These are phyloP conservation scores for Sicyos baderoa DNA, from an alignment of 306 rosid species.

Conservation along the genomic window DNA sequence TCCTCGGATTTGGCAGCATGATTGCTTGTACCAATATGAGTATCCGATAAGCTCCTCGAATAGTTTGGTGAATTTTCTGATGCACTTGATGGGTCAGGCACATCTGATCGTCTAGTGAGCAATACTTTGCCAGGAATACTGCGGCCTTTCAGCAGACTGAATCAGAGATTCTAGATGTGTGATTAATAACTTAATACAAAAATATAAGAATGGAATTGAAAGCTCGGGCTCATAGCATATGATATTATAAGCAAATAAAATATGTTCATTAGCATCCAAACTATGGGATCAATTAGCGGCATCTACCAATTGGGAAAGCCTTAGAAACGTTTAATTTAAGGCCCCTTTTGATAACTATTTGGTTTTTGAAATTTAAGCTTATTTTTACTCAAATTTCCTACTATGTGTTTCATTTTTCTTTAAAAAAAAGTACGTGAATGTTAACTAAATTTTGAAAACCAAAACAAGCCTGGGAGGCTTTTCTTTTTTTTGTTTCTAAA, in stretches of 20 bases:
- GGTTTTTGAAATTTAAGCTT: no score
- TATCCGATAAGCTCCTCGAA: constrained; percentile 49
- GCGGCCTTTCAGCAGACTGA: constrained; percentile 88
- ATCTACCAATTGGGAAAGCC: neutral
- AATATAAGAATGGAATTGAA: neutral
- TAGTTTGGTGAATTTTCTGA: constrained; percentile 40
- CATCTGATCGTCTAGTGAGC: constrained; percentile 53
- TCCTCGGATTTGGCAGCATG: constrained; percentile 37
- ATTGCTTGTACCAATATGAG: constrained; percentile 54
- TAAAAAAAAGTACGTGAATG: no score
- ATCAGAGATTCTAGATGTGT: constrained; percentile 4
- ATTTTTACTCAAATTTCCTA: no score
- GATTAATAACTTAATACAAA: neutral
- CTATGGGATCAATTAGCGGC: constrained; percentile 1
- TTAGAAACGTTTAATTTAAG: neutral
- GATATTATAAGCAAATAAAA: neutral
- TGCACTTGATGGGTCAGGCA: constrained; percentile 31
- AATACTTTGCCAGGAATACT: constrained; percentile 83
- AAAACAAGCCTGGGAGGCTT: no score
- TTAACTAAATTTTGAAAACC: no score
- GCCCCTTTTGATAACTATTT: no score
- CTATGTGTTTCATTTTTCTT: no score
- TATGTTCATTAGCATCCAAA: neutral
- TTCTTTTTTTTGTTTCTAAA: no score
- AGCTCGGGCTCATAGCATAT: neutral